phyloP scores from a whole-genome alignment of 2,329 filamentous ascomycete species.

The Botrytis fragariae region DNA sequence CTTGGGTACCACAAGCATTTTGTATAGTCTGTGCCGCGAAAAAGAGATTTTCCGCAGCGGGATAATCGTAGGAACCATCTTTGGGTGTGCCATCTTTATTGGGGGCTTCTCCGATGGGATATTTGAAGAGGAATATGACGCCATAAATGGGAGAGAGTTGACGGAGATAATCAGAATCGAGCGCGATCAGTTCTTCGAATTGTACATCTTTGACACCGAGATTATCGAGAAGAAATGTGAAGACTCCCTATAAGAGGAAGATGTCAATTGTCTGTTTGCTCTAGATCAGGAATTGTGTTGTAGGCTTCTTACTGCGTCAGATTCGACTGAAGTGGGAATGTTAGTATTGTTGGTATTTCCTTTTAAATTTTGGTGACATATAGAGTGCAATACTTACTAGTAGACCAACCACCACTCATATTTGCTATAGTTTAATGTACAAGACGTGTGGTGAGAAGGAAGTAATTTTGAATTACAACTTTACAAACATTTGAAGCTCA shows the following conservation, averaged over 20 bases:
- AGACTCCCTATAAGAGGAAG: constrained; percentile 66
- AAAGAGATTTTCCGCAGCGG: constrained; percentile 75
- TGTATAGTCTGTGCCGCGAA: constrained; percentile 98
- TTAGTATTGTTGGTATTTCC: constrained; percentile 28
- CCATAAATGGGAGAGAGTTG: constrained; percentile 80
- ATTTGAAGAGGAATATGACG: constrained; percentile 99
- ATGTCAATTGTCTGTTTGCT: constrained; percentile 20
- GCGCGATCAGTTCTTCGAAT: constrained; percentile 91
- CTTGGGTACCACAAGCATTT: constrained; percentile 97
- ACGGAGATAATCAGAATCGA: constrained; percentile 73
- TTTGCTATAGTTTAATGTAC: constrained; percentile 27
- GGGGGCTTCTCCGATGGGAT: constrained; percentile 67
- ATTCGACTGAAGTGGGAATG: constrained; percentile 62
- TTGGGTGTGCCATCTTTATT: constrained; percentile 57
- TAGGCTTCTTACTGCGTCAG: constrained; percentile 72
- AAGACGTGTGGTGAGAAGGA: not conserved
- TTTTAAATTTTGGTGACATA: constrained; percentile 17
- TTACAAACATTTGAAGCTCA: constrained; percentile 4
- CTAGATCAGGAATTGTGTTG: not conserved
- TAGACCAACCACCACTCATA: constrained; percentile 91
- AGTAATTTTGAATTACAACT: constrained; percentile 12
- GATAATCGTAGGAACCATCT: constrained; percentile 79
- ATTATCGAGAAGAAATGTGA: constrained; percentile 91
- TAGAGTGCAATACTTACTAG: constrained; percentile 54
- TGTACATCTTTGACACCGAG: constrained; percentile 92